Base-by-base conservation (phyloP, 2,329 filamentous ascomycete species). In the Plenodomus lindquistii region DNA sequence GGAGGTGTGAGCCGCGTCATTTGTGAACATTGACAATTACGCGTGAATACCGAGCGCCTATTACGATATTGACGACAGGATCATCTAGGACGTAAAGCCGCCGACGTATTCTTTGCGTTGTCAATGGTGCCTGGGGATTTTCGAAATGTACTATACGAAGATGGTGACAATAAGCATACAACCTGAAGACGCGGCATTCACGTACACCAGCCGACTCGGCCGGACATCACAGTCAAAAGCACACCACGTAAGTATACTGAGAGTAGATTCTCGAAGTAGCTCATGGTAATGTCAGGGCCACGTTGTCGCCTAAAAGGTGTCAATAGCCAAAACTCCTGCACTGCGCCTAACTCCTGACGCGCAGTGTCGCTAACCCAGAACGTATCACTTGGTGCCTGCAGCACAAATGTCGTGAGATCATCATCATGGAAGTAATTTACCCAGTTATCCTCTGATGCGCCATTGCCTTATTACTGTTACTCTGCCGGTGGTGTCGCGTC, bases 321-420 rank as follows among this genome's bases (percentile, higher is more conserved):
- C 17, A 16, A 40, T 17, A 40, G 4, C 27, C 27, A 31, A 31
- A 38, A 42, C 36, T 41, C 41, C 44, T 34, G 27, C 22, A 19
- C 22, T 36, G 48, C 54, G 40, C 54, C 46, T 37, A 41, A 40
- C 42, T 45, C 48, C 50, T 42, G 37, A 42, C n/a, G 35, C 27
- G 11, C 27, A 15, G 27, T 40, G 47, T 42, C 34, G 41, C 37
- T 46, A 47, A 35, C 35, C 46, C 52, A 39, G 34, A 46, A 29
- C 36, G 43, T 39, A 40, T 18, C 20, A 17, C 34, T 37, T 40
- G 46, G 54, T 42, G 18, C 31, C 31, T 19, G 21, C 31, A 40
- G 43, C 49, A 49, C 52, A 44, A 50, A 37, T 43, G 39, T 64
- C 59, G 53, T 64, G 37, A 61, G 37, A 59, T 63, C 54, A 47